Evolutionary conservation across 192 early-diverging fungal genomes (phyloP), one percentile per base, ranked within the genome.

Genomic region (Entomortierella lignicola): DNA sequence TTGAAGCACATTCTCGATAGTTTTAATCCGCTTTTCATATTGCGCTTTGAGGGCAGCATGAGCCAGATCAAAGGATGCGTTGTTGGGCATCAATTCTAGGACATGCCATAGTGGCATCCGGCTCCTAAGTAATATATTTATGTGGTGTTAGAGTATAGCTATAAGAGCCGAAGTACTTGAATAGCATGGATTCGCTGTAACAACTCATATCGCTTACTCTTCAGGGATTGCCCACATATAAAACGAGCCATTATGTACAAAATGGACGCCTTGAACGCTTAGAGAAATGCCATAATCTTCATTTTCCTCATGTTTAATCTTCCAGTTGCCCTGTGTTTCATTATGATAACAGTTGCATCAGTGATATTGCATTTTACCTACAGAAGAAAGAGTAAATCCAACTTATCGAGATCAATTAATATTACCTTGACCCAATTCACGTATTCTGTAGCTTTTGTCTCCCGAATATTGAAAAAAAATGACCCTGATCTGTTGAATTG

Each of bases 151-250:
- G 41, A 2, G 10, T 37, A 26, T 41, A 29, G 60, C 31, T 13
- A 13, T 8, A 8, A n/a, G 4, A 4, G 17, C 47, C n/a, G n/a
- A n/a, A n/a, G n/a, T n/a, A n/a, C n/a, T n/a, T n/a, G n/a, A n/a
- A n/a, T n/a, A n/a, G n/a, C n/a, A n/a, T n/a, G 8, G n/a, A 13
- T 8, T 60, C 25, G 13, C 59, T 2, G 25, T 25, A n/a, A n/a
- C n/a, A n/a, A 13, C 44, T 58, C 7, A 23, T 31, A 32, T n/a
- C 2, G 31, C 21, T 43, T 77, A 87, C 83, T 77, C 71, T 29
- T 83, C 82, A 21, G 84, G 83, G 25, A 81, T 83, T 1, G 71
- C 83, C 69, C 80, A 81, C 60, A 88, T 72, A 44, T 86, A 88
- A 34, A 88, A 53, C 3, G 85, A 72, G 20, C 87, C 87, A 47